Conservation (phyloP, 176 grass and related monocot species). For the Elymus sibiricus region DNA sequence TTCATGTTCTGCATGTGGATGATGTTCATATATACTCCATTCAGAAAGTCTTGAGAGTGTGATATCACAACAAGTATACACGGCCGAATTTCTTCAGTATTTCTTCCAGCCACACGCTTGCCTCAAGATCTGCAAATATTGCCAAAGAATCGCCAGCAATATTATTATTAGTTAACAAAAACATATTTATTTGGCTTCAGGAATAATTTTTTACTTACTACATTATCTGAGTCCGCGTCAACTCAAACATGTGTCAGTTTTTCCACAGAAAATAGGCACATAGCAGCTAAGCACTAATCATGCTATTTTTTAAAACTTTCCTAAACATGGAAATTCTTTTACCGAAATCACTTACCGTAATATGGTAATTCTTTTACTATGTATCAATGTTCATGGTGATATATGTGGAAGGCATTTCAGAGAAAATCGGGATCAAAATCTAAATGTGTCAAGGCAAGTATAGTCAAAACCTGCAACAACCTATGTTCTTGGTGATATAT, state of each 20-base stretch:
- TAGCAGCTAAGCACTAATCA: background rate
- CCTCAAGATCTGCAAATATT: conserved; percentile 79
- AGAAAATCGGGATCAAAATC: no score
- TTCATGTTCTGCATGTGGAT: background rate
- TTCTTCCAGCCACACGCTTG: conserved; percentile 92
- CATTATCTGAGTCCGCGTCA: background rate
- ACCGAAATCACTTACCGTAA: no score
- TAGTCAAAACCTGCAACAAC: no score
- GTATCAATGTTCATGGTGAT: no score
- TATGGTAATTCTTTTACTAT: no score
- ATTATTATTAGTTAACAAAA: background rate
- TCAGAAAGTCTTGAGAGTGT: no score
- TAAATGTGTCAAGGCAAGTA: no score
- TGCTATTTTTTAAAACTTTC: background rate
- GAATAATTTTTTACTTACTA: background rate
- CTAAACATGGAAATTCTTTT: background rate
- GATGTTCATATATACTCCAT: no score
- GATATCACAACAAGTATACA: no score
- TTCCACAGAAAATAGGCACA: background rate
- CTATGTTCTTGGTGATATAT: no score
- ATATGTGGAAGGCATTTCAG: no score
- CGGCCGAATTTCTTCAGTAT: no score
- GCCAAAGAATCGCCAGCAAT: background rate
- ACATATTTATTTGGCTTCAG: background rate
- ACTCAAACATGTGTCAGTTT: background rate